Conservation (phyloP, 2,329 filamentous ascomycete species). For the Colletotrichum lindemuthianum region DNA sequence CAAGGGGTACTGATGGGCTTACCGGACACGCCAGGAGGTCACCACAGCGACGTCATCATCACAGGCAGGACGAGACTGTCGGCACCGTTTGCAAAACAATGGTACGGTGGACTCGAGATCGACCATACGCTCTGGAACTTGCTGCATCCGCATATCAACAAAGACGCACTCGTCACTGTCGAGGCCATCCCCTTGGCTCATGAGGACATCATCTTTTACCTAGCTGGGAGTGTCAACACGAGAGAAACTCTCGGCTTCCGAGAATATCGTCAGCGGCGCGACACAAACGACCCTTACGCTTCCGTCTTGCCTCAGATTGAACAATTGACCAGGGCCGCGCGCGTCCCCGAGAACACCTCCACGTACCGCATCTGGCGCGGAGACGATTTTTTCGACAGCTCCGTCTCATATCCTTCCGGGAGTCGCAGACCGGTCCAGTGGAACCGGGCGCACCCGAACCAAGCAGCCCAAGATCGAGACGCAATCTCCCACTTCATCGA, state of each 20-base stretch:
- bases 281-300: conserved; percentile 14
- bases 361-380: conserved; percentile 30
- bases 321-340: neutral
- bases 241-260: neutral
- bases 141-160: conserved; percentile 11
- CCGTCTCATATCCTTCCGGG: neutral
- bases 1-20: conserved; percentile 42
- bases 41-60: conserved; percentile 16
- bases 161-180: conserved; percentile 1
- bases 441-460: neutral
- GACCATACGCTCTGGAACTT: conserved; percentile 11
- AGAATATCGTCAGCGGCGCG: conserved; percentile 3
- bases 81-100: neutral
- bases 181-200: neutral
- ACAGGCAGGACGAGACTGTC: neutral
- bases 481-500: conserved; percentile 27
- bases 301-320: conserved; percentile 12
- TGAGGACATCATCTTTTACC: conserved; percentile 22
- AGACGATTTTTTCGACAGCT: conserved; percentile 29
- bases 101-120: conserved; percentile 31
- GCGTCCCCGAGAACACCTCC: conserved; percentile 1
- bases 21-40: neutral
- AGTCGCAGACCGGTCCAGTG: conserved; percentile 9
- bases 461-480: neutral
- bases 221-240: conserved; percentile 15